These are phyloP conservation scores for Penicillium janthinellum DNA, from an alignment of 2,329 filamentous ascomycete genomes.

Conservation along the genomic window DNA sequence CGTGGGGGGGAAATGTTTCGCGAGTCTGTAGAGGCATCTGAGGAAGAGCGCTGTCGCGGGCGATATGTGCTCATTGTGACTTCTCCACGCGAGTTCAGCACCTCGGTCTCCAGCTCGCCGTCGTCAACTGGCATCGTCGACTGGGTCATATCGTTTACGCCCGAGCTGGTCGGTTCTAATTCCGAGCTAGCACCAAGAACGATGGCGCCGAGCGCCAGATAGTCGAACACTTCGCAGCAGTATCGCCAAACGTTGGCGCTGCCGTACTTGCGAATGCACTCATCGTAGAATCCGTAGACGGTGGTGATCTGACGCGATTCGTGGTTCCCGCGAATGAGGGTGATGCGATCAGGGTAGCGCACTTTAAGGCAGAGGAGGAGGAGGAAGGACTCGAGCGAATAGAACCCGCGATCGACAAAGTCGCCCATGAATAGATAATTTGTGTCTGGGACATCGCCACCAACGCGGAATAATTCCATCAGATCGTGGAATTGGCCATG, in stretches of 20 bases:
- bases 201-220: slow-evolving; percentile 85
- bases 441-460: slow-evolving; percentile 90
- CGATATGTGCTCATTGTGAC: slow-evolving; percentile 64
- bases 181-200: slow-evolving; percentile 78
- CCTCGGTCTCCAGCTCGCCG: slow-evolving; percentile 86
- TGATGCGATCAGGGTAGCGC: slow-evolving; percentile 95
- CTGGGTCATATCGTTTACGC: slow-evolving; percentile 48
- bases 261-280: slow-evolving; percentile 93
- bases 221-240: slow-evolving; percentile 98
- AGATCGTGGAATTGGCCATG: slow-evolving; percentile 96
- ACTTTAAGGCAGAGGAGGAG: slow-evolving; percentile 96
- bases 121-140: slow-evolving; percentile 59
- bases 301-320: slow-evolving; percentile 96
- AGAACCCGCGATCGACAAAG: slow-evolving; percentile 97
- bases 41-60: slow-evolving; percentile 34
- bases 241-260: slow-evolving; percentile 96
- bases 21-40: slow-evolving; percentile 39
- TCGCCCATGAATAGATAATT: slow-evolving; percentile 99
- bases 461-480: slow-evolving; percentile 94
- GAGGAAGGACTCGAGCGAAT: slow-evolving; percentile 94
- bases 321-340: slow-evolving; percentile 91
- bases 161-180: slow-evolving; percentile 60
- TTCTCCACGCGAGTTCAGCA: slow-evolving; percentile 80
- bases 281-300: slow-evolving; percentile 97
- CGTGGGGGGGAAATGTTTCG: slow-evolving; percentile 44